A percentile compares a stretch with the other conserved stretches of the same genome.
phyloP scores from a whole-genome alignment of 257 asterid species.

The Jasminum sambac region DNA sequence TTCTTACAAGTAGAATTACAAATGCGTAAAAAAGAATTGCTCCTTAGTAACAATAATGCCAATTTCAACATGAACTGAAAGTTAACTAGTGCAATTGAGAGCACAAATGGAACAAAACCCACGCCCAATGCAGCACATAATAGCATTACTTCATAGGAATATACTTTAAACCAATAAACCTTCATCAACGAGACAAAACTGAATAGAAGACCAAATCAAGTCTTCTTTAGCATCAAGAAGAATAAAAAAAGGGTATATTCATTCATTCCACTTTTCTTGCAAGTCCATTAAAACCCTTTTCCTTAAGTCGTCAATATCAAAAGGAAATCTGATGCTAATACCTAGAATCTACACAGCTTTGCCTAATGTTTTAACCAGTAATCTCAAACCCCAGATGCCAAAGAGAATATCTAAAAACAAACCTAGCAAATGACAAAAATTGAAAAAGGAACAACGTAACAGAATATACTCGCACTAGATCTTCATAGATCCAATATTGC shows the following conservation, averaged over 20 bases:
- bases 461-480: neutral
- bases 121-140: neutral
- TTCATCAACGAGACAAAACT: neutral
- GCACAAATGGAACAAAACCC: neutral
- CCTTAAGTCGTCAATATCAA: neutral
- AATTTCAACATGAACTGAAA: neutral
- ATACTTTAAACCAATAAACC: neutral
- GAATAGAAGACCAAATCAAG: neutral
- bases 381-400: neutral
- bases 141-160: neutral
- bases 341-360: neutral
- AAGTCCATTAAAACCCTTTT: neutral
- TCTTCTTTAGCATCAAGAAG: neutral
- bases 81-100: neutral
- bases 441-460: neutral
- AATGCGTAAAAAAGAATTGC: neutral
- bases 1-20: neutral
- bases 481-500: constrained; percentile 30
- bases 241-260: neutral
- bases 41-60: neutral
- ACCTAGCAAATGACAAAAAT: neutral
- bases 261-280: neutral
- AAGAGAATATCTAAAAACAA: neutral
- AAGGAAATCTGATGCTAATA: neutral
- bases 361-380: neutral